Evolutionary conservation across 2,329 filamentous ascomycete genomes (phyloP).

Genomic region (Neospermospora avenae): DNA sequence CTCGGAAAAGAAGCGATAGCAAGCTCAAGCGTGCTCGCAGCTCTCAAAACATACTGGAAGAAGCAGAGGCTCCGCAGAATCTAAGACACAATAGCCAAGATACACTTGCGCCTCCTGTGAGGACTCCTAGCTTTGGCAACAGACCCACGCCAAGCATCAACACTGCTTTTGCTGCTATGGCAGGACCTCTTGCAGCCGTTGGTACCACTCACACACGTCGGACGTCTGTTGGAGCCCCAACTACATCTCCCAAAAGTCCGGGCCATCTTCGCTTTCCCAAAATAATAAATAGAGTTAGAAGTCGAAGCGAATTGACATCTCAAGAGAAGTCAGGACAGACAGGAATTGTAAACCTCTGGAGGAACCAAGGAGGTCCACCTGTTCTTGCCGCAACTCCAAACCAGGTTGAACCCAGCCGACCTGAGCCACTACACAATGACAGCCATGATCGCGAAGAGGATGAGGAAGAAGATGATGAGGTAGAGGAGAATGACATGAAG

Average conservation of each 20-base stretch:
- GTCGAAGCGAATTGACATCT: conserved; percentile 52
- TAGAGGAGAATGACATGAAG: conserved; percentile 59
- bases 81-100: conserved; percentile 35
- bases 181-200: conserved; percentile 52
- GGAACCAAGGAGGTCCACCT: conserved; percentile 54
- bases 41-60: conserved; percentile 28
- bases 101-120: conserved; percentile 48
- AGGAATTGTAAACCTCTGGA: conserved; percentile 52
- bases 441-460: conserved; percentile 44
- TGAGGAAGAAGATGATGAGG: conserved; percentile 61
- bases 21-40: conserved; percentile 34
- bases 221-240: conserved; percentile 55
- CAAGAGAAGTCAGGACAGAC: conserved; percentile 34
- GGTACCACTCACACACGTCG: conserved; percentile 53
- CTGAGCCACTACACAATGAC: conserved; percentile 21
- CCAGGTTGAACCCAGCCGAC: conserved; percentile 27
- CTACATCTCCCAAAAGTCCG: conserved; percentile 47
- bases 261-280: conserved; percentile 37
- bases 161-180: conserved; percentile 55
- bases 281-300: conserved; percentile 49
- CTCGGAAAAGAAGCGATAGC: conserved; percentile 32
- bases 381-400: conserved; percentile 50
- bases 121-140: conserved; percentile 47
- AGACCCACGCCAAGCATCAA: conserved; percentile 56
- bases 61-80: conserved; percentile 30